phyloP scores from a whole-genome alignment of 169 alveolate species.

The Plasmodium adleri region DNA sequence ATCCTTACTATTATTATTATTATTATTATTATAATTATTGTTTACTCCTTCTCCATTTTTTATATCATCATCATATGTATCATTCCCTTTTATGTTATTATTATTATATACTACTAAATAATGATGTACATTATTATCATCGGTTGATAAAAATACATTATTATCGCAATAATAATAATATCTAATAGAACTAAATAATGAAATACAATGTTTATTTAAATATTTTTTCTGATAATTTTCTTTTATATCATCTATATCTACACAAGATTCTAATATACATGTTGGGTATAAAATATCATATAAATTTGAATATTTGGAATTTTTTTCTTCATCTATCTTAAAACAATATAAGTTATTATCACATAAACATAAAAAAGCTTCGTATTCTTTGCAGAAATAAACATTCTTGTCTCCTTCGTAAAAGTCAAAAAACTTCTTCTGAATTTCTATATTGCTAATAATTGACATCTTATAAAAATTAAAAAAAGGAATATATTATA shows the following conservation, averaged over 20 bases:
- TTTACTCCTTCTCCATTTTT: neutral
- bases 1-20: conserved; percentile 10
- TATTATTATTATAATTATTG: conserved; percentile 2
- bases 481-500: conserved; percentile 14
- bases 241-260: conserved; percentile 65
- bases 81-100: too few species aligned
- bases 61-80: neutral
- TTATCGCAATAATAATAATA: conserved; percentile 17
- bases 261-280: conserved; percentile 49
- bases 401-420: conserved; percentile 58
- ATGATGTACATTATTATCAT: conserved; percentile 61
- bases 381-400: conserved; percentile 46
- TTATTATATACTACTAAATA: conserved; percentile 22
- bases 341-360: conserved; percentile 36
- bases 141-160: conserved; percentile 58
- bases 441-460: conserved; percentile 44
- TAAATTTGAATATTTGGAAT: neutral
- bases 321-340: conserved; percentile 18
- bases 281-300: conserved; percentile 43
- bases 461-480: conserved; percentile 29
- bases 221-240: conserved; percentile 55
- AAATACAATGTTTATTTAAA: conserved; percentile 41
- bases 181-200: conserved; percentile 55
- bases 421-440: conserved; percentile 58
- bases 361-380: conserved; percentile 47